A percentile compares a stretch with the other conserved stretches of the same genome.
Evolutionary conservation across 345 rosid genomes (phyloP).

Genomic region (Durio zibethinus): DNA sequence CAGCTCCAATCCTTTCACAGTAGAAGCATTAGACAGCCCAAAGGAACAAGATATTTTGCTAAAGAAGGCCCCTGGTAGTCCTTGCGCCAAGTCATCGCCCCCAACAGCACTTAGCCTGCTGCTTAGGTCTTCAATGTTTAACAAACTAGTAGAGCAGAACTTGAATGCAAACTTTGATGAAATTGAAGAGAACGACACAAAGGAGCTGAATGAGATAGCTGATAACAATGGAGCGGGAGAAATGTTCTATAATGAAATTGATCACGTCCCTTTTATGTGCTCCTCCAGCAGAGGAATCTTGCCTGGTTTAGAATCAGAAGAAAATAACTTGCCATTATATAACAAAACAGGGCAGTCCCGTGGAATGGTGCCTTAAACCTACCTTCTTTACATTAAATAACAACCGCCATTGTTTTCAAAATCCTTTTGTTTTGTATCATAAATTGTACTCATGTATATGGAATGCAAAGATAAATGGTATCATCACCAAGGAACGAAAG

Average conservation of each 20-base stretch:
- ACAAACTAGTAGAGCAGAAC: slow-evolving; percentile 45
- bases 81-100: slow-evolving; percentile 28
- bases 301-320: slow-evolving; percentile 25
- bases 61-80: not conserved
- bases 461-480: not conserved
- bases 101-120: slow-evolving; percentile 48
- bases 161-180: slow-evolving; percentile 11
- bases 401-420: not conserved
- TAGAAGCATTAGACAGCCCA: slow-evolving; percentile 7
- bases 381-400: not conserved
- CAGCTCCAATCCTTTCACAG: slow-evolving; percentile 14
- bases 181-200: not conserved
- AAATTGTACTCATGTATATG: not conserved
- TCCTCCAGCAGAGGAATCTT: slow-evolving; percentile 13
- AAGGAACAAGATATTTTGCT: slow-evolving; percentile 3
- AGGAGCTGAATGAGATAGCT: not conserved
- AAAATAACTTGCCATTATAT: slow-evolving; percentile 9
- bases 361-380: slow-evolving; percentile 23
- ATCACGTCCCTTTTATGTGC: not conserved
- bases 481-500: not conserved
- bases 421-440: not conserved
- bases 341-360: slow-evolving; percentile 18
- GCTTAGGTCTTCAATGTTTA: slow-evolving; percentile 43
- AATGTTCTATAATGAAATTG: slow-evolving; percentile 17
- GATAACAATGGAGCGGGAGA: slow-evolving; percentile 12